Evolutionary conservation across 768 basidiomycete genomes (phyloP), one percentile per base, ranked within the genome.

Genomic region (Lactarius evosmus): DNA sequence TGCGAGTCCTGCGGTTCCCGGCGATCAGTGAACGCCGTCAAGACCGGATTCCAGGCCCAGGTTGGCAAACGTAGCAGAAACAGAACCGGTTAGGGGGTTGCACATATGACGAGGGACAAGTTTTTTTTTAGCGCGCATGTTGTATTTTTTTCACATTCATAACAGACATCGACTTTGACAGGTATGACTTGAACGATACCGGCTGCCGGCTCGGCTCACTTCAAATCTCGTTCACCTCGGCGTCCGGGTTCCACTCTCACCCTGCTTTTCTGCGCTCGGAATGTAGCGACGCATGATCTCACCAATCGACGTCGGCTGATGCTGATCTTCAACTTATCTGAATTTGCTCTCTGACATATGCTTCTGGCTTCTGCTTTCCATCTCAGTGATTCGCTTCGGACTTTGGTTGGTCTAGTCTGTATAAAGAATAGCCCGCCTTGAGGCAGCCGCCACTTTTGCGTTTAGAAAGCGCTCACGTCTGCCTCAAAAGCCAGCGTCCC

Each of bases 41-140:
- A 98, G 86, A 95, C 91, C 65, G 96, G 96, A 77, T 99, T 90
- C 85, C 93, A 97, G 79, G 95, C 95, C 59, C 94, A 97, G 74
- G 89, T 94, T 62, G 92, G 92, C 58, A 91, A 86, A 81, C 81
- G 91, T 72, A 90, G 87, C 77, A 89, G 87, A 78, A 90, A 89
- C 77, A 88, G 87, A 77, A 86, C 85, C 8, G 86, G 86, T 27
- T 88, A 66, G 64, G 58, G 40, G 46, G 57, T 59, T 49, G 30
- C 50, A 55, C 58, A 52, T 65, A 60, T 61, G 54, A 56, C 22
- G 53, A 58, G 50, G 56, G 55, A 38, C 52, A 54, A 16, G n/a
- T 22, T 36, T 30, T 36, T 30, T 50, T 56, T 63, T 66, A 66
- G 66, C 62, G 65, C 66, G 59, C 58, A 67, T 66, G 65, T 62